A percentile compares a stretch with the other conserved stretches of the same genome.
Evolutionary conservation across 2,329 filamentous ascomycete species (phyloP).

Genomic region (Alternaria dauci): DNA sequence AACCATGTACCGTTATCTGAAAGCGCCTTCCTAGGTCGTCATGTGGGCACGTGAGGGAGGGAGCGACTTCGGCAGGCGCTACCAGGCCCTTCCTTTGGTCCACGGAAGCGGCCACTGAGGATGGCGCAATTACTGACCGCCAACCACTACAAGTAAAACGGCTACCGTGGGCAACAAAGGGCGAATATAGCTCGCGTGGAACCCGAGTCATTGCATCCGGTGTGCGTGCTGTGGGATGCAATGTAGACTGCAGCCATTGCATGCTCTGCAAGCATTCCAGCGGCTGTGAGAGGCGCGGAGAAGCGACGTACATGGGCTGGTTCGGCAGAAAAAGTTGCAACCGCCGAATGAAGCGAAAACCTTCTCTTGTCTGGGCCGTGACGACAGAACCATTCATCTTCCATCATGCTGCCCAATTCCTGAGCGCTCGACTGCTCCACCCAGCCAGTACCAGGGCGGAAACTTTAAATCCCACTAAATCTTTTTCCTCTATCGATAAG

Average conservation of each 20-base stretch:
- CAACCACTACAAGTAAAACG: not conserved
- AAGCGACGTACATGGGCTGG: constrained; percentile 2
- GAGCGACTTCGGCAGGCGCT: constrained; percentile 21
- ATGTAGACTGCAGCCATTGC: not conserved
- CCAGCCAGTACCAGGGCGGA: constrained; percentile 34
- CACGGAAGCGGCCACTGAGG: constrained; percentile 18
- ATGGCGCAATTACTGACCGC: constrained; percentile 18
- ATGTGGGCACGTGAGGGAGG: constrained; percentile 20
- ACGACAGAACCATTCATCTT: constrained; percentile 25
- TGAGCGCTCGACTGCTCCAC: constrained; percentile 27
- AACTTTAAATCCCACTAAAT: constrained; percentile 4
- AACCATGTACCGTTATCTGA: not conserved
- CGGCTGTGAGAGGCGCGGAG: not conserved
- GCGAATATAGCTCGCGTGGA: constrained; percentile 3
- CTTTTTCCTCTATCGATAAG: constrained; percentile 18
- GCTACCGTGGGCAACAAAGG: not conserved
- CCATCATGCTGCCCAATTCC: constrained; percentile 48
- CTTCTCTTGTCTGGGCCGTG: constrained; percentile 24
- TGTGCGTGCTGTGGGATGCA: constrained; percentile 4
- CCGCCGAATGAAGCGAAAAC: constrained; percentile 33
- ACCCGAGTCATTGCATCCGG: not conserved
- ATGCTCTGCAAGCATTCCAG: constrained; percentile 3
- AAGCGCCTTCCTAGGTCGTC: constrained; percentile 4
- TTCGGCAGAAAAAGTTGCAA: constrained; percentile 12
- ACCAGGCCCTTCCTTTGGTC: constrained; percentile 5